These are phyloP conservation scores for Bipolaris cookei DNA, from an alignment of 2,329 filamentous ascomycete species.

Conservation along the genomic window DNA sequence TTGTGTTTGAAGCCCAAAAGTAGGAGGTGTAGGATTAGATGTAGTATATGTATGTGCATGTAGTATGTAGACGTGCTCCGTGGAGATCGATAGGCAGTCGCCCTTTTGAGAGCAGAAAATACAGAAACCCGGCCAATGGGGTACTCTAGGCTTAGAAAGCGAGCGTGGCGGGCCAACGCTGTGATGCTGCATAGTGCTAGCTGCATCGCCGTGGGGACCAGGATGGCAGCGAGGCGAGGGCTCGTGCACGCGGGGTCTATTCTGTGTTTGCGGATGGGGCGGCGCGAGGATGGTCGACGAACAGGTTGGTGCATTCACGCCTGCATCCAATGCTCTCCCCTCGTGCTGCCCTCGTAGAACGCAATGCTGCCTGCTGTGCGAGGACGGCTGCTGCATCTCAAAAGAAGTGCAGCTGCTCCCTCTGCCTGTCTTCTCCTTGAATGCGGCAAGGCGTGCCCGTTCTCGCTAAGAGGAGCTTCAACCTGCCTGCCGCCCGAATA, in stretches of 20 bases:
- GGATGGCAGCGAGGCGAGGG: slow-evolving; percentile 16
- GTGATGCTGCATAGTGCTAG: slow-evolving; percentile 6
- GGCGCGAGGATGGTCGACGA: slow-evolving; percentile 14
- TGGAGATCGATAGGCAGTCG: background rate
- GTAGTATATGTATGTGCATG: background rate
- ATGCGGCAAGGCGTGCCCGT: slow-evolving; percentile 37
- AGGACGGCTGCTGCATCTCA: slow-evolving; percentile 12
- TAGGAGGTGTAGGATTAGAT: slow-evolving; percentile 22
- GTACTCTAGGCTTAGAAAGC: background rate
- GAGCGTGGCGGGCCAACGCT: slow-evolving; percentile 6
- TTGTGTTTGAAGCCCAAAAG: slow-evolving; percentile 57
- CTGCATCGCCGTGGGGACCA: slow-evolving; percentile 17
- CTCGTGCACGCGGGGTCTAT: slow-evolving; percentile 28
- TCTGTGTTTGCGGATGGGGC: slow-evolving; percentile 20
- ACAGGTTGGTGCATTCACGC: slow-evolving; percentile 16
- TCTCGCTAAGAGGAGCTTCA: slow-evolving; percentile 42
- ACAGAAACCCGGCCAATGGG: slow-evolving; percentile 4
- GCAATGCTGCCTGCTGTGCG: slow-evolving; percentile 17
- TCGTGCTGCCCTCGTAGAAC: slow-evolving; percentile 16
- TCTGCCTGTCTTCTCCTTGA: slow-evolving; percentile 24
- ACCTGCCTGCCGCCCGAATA: slow-evolving; percentile 31
- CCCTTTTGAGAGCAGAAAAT: background rate
- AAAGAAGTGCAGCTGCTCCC: slow-evolving; percentile 16
- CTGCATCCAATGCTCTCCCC: slow-evolving; percentile 14
- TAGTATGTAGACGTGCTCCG: background rate